phyloP scores from a whole-genome alignment of 2,329 filamentous ascomycete species.

The Colletotrichum sansevieriae region DNA sequence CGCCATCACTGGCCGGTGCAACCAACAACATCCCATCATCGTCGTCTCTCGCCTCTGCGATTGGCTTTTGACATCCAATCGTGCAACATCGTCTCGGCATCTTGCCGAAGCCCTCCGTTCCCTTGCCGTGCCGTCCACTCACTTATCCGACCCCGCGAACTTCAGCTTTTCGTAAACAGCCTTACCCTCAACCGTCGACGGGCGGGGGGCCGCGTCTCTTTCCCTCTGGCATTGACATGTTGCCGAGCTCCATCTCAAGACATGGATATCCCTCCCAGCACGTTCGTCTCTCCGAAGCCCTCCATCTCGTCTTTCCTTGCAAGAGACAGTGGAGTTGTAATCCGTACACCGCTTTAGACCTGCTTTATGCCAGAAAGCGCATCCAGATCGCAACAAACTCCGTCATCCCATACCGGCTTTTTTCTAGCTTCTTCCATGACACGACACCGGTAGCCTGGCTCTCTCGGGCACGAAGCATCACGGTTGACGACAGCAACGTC shows the following conservation, averaged over 20 bases:
- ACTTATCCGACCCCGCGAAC: not conserved
- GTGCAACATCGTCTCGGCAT: conserved; percentile 32
- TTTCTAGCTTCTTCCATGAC: conserved; percentile 19
- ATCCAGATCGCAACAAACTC: not conserved
- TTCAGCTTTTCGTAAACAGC: conserved; percentile 4
- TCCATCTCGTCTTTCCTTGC: conserved; percentile 29
- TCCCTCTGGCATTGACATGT: conserved; percentile 2
- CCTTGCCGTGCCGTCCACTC: not conserved
- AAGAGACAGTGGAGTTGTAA: not conserved
- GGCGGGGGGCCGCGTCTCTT: too few species aligned
- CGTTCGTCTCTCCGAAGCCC: conserved; percentile 23
- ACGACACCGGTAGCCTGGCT: conserved; percentile 28
- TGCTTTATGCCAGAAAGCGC: not conserved
- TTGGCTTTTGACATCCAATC: conserved; percentile 18
- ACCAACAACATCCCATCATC: not conserved
- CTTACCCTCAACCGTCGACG: not conserved
- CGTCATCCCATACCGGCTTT: conserved; percentile 12
- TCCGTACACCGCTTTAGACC: too few species aligned
- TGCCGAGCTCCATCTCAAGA: not conserved
- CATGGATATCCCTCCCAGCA: conserved; percentile 22
- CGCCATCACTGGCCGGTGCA: not conserved
- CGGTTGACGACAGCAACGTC: conserved; percentile 16
- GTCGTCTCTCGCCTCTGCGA: conserved; percentile 1
- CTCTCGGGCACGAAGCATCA: conserved; percentile 17
- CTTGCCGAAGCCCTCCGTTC: not conserved